These are phyloP conservation scores for Vitis labrusca DNA, from an alignment of 164 flowering plant genomes.

Conservation along the genomic window DNA sequence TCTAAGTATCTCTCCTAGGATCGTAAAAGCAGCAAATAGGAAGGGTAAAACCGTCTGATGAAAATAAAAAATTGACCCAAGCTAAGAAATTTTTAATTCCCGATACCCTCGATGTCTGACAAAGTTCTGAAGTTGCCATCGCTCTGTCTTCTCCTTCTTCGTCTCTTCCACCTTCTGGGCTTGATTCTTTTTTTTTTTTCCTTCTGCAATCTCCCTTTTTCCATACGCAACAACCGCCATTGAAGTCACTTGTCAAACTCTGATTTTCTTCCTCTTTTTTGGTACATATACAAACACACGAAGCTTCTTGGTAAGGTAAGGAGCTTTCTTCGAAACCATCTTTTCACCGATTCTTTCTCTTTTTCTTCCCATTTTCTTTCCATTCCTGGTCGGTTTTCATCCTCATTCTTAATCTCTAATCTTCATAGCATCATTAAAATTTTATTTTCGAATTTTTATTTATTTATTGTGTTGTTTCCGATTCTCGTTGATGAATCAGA, in stretches of 20 bases:
- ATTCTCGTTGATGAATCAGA: background rate
- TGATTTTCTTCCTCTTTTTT: too few relatives aligned
- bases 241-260: too few relatives aligned
- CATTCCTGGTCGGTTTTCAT: background rate
- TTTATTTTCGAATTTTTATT: background rate
- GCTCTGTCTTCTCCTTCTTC: background rate
- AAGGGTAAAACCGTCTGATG: background rate
- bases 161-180: background rate
- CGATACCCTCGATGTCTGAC: constrained; percentile 11
- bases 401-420: background rate
- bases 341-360: background rate
- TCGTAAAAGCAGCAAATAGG: background rate
- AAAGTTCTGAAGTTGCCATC: constrained; percentile 7
- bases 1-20: background rate
- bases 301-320: background rate
- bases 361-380: background rate
- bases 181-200: background rate
- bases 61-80: constrained; percentile 6
- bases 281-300: too few relatives aligned
- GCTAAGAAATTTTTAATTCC: constrained; percentile 9
- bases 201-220: too few relatives aligned
- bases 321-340: background rate
- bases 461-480: background rate
- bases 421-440: background rate
- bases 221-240: too few relatives aligned